These are phyloP conservation scores for Apiotrichum gracile DNA, from an alignment of 1,284 basidiomycete species.

Conservation along the genomic window DNA sequence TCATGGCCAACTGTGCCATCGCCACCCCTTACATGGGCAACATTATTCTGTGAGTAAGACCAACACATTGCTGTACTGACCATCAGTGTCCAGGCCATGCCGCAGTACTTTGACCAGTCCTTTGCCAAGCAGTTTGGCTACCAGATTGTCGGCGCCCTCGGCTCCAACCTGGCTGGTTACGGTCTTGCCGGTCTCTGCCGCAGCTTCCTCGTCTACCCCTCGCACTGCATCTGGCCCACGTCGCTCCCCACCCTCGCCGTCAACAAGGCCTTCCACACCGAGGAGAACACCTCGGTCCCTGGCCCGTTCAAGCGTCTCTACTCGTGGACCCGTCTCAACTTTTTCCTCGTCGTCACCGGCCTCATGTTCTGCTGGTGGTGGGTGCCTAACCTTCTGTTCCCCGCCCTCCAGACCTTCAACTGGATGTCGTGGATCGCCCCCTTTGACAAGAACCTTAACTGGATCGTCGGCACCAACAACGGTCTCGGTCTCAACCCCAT, in stretches of 20 bases:
- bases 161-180: constrained; percentile 52
- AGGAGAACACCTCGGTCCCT: constrained; percentile 37
- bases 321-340: constrained; percentile 38
- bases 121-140: constrained; percentile 46
- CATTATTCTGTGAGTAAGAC: no score
- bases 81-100: constrained; percentile 34
- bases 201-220: constrained; percentile 51
- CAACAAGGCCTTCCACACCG: constrained; percentile 47
- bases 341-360: constrained; percentile 38
- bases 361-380: constrained; percentile 45
- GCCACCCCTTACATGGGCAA: constrained; percentile 43
- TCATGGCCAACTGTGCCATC: constrained; percentile 47
- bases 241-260: constrained; percentile 50
- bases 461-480: constrained; percentile 23
- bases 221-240: constrained; percentile 49
- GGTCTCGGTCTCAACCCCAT: constrained; percentile 34
- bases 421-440: constrained; percentile 60
- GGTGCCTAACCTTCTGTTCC: constrained; percentile 46
- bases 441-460: constrained; percentile 23
- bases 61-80: no score
- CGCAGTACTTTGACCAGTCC: constrained; percentile 34
- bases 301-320: constrained; percentile 42
- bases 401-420: constrained; percentile 53
- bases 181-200: constrained; percentile 51
- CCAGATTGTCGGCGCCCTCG: constrained; percentile 43